Percentiles rank a stretch among this genome's conserved stretches.
Conservation (phyloP, 805 yeast species). For the Cyberlindnera meyerae region DNA sequence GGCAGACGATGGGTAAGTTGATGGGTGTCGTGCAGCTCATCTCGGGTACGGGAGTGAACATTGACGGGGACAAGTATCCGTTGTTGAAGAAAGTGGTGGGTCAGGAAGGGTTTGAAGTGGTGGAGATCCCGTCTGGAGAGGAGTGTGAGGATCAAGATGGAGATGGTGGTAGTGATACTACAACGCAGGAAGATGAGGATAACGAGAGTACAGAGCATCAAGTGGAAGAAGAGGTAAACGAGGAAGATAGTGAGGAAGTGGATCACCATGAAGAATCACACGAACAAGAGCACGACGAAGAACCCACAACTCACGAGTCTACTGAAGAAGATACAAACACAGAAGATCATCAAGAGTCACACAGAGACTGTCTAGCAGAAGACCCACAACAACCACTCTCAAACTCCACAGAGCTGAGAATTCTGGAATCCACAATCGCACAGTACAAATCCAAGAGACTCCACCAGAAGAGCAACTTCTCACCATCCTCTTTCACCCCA, state of each 20-base stretch:
- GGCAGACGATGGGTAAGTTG: slow-evolving; percentile 12
- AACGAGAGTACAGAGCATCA: neutral
- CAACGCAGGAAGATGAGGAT: neutral
- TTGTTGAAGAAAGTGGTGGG: slow-evolving; percentile 9
- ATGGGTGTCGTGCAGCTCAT: slow-evolving; percentile 7
- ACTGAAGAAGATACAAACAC: no score
- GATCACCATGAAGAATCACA: neutral
- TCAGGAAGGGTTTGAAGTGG: slow-evolving; percentile 15
- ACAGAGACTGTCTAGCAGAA: neutral
- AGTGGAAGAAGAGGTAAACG: neutral
- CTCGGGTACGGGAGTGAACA: neutral
- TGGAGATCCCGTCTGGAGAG: slow-evolving; percentile 4
- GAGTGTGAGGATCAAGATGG: neutral
- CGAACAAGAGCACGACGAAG: neutral
- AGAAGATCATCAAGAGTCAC: no score
- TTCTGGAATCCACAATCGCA: neutral
- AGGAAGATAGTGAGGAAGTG: neutral
- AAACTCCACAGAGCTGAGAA: neutral
- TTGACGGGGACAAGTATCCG: slow-evolving; percentile 13
- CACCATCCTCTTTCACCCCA: neutral
- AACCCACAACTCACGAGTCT: no score
- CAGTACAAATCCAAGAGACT: neutral
- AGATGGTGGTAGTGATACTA: neutral
- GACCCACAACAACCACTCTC: neutral
- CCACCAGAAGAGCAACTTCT: no score